Evolutionary conservation across 2,329 filamentous ascomycete genomes (phyloP).

Genomic region (Aquanectria penicillioides): DNA sequence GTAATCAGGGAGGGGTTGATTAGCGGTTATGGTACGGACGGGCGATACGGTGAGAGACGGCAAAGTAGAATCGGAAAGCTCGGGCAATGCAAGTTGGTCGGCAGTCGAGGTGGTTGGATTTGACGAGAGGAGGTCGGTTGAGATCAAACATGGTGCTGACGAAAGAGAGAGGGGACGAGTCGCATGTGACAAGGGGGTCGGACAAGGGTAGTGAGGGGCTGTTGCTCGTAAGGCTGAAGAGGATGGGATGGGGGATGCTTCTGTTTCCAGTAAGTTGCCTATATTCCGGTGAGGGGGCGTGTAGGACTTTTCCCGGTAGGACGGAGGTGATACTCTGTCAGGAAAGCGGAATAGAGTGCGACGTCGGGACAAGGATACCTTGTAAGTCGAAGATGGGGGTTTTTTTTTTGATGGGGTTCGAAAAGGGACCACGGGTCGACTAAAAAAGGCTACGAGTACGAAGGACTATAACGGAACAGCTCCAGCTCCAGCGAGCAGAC

Average conservation of each 20-base stretch:
- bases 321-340: background rate
- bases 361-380: constrained; percentile 8
- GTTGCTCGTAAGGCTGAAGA: constrained; percentile 42
- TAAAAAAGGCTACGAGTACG: no score
- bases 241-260: constrained; percentile 30
- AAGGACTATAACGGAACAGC: no score
- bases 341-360: constrained; percentile 18
- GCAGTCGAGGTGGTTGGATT: background rate
- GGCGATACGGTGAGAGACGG: no score
- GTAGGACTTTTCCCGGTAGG: constrained; percentile 16
- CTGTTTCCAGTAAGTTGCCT: constrained; percentile 1
- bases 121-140: background rate
- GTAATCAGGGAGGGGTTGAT: no score
- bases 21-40: no score
- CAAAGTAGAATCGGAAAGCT: background rate
- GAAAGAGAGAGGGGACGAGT: constrained; percentile 5
- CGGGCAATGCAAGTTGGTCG: background rate
- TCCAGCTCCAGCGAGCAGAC: no score
- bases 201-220: constrained; percentile 33
- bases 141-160: constrained; percentile 25
- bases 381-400: background rate
- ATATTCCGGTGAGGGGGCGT: constrained; percentile 1
- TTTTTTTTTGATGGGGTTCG: no score
- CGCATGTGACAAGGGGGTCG: constrained; percentile 31
- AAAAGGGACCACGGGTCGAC: no score